Percentiles rank a stretch among this genome's conserved stretches.
Evolutionary conservation across 2,329 filamentous ascomycete species (phyloP).

Genomic region (Alternaria triticina): DNA sequence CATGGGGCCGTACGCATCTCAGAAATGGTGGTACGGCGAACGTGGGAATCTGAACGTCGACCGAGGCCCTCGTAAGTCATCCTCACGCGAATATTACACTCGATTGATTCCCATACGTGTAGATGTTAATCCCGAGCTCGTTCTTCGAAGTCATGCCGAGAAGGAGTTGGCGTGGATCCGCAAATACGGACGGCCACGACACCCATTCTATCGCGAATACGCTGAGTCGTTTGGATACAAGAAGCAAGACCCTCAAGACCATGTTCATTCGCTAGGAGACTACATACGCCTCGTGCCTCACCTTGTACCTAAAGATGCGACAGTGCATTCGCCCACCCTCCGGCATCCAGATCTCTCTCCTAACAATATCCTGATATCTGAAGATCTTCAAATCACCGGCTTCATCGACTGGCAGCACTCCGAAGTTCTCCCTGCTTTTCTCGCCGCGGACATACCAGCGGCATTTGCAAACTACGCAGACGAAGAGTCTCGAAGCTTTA

Average conservation of each 20-base stretch:
- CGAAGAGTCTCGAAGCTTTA: constrained; percentile 26
- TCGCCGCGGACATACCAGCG: constrained; percentile 48
- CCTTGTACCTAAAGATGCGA: constrained; percentile 25
- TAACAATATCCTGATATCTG: constrained; percentile 43
- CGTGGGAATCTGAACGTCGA: constrained; percentile 24
- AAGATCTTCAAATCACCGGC: constrained; percentile 41
- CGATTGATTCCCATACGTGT: neutral
- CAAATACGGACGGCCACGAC: constrained; percentile 23
- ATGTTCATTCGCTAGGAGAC: constrained; percentile 19
- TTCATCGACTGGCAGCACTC: constrained; percentile 47
- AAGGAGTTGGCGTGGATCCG: constrained; percentile 35
- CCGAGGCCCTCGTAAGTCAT: constrained; percentile 31
- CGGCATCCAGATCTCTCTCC: constrained; percentile 47
- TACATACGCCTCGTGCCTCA: constrained; percentile 25
- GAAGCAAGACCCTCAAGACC: constrained; percentile 25
- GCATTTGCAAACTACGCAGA: constrained; percentile 51
- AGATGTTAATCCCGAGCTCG: constrained; percentile 22
- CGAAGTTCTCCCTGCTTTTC: constrained; percentile 46
- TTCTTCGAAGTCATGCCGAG: constrained; percentile 26
- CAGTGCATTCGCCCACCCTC: constrained; percentile 29
- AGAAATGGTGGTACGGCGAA: constrained; percentile 28
- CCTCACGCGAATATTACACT: too few species aligned
- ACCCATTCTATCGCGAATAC: constrained; percentile 26
- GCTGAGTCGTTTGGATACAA: constrained; percentile 30
- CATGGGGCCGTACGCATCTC: constrained; percentile 25